Evolutionary conservation across 164 flowering plant species (phyloP).

Genomic region (Piper betle): DNA sequence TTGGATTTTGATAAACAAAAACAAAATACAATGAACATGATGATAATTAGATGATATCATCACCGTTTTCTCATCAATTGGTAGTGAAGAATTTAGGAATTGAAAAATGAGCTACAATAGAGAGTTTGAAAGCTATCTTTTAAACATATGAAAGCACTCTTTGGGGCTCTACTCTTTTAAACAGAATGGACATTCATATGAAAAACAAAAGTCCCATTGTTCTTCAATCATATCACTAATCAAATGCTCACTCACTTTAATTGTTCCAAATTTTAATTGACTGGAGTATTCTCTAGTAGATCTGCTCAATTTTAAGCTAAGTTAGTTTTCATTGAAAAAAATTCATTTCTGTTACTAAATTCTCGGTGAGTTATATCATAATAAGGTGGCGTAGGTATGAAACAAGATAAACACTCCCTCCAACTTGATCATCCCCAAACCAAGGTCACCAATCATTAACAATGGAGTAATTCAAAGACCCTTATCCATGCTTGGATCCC

Average conservation of each 20-base stretch:
- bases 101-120: slow-evolving; percentile 1
- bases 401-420: slow-evolving; percentile 19
- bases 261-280: background rate
- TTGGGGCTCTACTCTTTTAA: slow-evolving; percentile 3
- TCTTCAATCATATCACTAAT: too few relatives aligned
- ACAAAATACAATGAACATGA: too few relatives aligned
- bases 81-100: too few relatives aligned
- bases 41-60: too few relatives aligned
- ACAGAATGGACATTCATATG: too few relatives aligned
- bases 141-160: slow-evolving; percentile 6
- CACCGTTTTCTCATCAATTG: too few relatives aligned
- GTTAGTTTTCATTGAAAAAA: background rate
- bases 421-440: slow-evolving; percentile 32
- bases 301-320: background rate
- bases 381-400: too few relatives aligned
- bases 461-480: slow-evolving; percentile 30
- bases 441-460: slow-evolving; percentile 47
- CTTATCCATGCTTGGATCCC: slow-evolving; percentile 42
- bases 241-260: too few relatives aligned
- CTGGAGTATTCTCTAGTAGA: background rate
- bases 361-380: too few relatives aligned
- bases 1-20: too few relatives aligned
- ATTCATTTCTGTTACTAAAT: background rate
- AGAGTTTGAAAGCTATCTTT: slow-evolving; percentile 5
- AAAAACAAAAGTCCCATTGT: too few relatives aligned